A percentile compares a stretch with the other conserved stretches of the same genome.
Conservation (phyloP, 805 yeast genomes). For the Schwanniomyces occidentalis region DNA sequence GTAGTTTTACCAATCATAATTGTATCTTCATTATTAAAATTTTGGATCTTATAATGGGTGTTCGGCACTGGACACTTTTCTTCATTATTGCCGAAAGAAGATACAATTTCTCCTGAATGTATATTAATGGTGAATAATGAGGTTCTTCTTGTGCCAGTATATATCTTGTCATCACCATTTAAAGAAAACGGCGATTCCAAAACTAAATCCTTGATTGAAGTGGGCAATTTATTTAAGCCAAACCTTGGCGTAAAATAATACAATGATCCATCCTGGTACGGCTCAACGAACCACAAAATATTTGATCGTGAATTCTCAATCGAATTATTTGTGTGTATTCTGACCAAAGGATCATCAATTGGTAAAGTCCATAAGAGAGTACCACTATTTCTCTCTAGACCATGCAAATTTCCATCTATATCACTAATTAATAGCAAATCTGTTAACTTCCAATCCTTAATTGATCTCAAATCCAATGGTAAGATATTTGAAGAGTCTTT, state of each 20-base stretch:
- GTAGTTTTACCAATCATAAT: constrained; percentile 70
- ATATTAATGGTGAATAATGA: constrained; percentile 74
- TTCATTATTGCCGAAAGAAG: constrained; percentile 57
- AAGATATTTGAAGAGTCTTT: constrained; percentile 16
- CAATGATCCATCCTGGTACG: constrained; percentile 78
- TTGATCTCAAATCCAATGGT: constrained; percentile 39
- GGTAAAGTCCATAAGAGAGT: constrained; percentile 73
- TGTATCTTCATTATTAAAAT: constrained; percentile 23
- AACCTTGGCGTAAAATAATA: constrained; percentile 73
- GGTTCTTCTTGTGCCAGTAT: constrained; percentile 81
- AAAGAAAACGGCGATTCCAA: constrained; percentile 83
- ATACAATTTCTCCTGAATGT: constrained; percentile 68
- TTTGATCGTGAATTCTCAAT: constrained; percentile 22
- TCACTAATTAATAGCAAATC: constrained; percentile 71
- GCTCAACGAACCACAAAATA: constrained; percentile 85
- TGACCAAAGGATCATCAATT: constrained; percentile 63
- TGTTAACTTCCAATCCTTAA: constrained; percentile 51
- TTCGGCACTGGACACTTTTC: constrained; percentile 38
- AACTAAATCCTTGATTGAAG: constrained; percentile 75
- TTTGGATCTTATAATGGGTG: constrained; percentile 14
- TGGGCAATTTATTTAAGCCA: constrained; percentile 82
- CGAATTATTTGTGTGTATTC: constrained; percentile 28
- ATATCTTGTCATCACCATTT: constrained; percentile 72
- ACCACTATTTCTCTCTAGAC: constrained; percentile 74
- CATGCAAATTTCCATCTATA: constrained; percentile 85